phyloP scores from a whole-genome alignment of 2,329 filamentous ascomycete genomes.

The Aureobasidium vineae region DNA sequence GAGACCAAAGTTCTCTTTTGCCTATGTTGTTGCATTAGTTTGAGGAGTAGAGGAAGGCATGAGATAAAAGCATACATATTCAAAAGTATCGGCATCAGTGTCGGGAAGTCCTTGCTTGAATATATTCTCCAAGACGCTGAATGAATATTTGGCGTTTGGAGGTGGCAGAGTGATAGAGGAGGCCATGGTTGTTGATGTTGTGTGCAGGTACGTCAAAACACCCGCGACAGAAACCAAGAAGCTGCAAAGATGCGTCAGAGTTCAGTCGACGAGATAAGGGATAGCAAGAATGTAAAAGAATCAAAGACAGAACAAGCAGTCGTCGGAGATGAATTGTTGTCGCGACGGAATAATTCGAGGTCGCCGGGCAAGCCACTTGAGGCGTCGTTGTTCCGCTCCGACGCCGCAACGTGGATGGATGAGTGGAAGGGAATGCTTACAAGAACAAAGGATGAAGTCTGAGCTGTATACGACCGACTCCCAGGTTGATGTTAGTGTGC shows the following conservation, averaged over 20 bases:
- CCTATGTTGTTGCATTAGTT: constrained; percentile 25
- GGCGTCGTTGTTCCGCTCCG: constrained; percentile 8
- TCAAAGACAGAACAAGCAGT: background rate
- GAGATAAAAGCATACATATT: constrained; percentile 54
- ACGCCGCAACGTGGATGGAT: background rate
- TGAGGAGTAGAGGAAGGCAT: background rate
- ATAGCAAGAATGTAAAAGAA: background rate
- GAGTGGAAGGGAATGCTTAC: background rate
- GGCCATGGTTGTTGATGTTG: constrained; percentile 16
- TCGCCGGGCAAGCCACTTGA: background rate
- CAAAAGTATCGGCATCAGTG: constrained; percentile 58
- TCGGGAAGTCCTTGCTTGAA: constrained; percentile 62
- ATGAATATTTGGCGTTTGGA: constrained; percentile 26
- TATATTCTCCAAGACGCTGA: constrained; percentile 48
- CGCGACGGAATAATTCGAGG: constrained; percentile 6
- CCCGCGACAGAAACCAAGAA: background rate
- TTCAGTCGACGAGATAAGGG: too few species aligned
- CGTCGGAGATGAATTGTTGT: background rate
- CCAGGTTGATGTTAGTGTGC: background rate
- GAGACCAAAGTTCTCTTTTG: constrained; percentile 61
- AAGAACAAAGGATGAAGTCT: background rate
- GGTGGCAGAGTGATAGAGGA: constrained; percentile 29
- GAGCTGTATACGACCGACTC: background rate
- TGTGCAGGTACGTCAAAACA: background rate
- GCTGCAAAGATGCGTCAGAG: background rate